A percentile compares a stretch with the other conserved stretches of the same genome.
Evolutionary conservation across 2,329 filamentous ascomycete species (phyloP).

Genomic region (Hymenoscyphus scutula): DNA sequence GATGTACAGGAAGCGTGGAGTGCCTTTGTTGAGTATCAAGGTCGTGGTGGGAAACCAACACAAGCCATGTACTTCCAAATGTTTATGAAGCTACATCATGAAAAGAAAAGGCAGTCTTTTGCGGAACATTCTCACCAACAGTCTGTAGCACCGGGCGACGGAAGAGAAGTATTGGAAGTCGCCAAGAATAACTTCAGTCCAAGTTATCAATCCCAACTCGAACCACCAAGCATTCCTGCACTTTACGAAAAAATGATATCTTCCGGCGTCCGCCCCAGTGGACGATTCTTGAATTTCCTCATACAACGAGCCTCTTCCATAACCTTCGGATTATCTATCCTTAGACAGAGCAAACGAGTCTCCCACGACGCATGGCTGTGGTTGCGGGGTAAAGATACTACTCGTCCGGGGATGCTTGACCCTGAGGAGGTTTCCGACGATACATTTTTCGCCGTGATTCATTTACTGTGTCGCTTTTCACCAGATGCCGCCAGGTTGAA

Average conservation of each 20-base stretch:
- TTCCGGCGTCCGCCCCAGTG: constrained; percentile 47
- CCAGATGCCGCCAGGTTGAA: constrained; percentile 7
- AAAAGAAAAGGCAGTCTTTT: constrained; percentile 24
- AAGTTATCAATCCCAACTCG: constrained; percentile 62
- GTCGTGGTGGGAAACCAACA: constrained; percentile 38
- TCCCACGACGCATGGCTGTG: constrained; percentile 20
- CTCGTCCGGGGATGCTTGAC: constrained; percentile 7
- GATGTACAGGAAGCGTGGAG: constrained; percentile 62
- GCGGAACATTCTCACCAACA: constrained; percentile 20
- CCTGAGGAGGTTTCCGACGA: constrained; percentile 29
- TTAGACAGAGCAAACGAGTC: constrained; percentile 43
- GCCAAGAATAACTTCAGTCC: constrained; percentile 58
- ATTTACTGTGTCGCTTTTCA: constrained; percentile 47
- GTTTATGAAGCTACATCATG: constrained; percentile 55
- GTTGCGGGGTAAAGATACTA: constrained; percentile 14
- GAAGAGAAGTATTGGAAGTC: constrained; percentile 52
- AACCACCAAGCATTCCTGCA: constrained; percentile 56
- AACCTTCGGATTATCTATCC: constrained; percentile 47
- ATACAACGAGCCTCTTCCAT: constrained; percentile 51
- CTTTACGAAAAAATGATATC: constrained; percentile 59
- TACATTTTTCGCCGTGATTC: constrained; percentile 51
- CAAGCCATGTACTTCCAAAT: constrained; percentile 55
- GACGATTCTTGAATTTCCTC: constrained; percentile 53
- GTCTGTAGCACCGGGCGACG: constrained; percentile 56
- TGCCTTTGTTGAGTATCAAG: constrained; percentile 38